These are phyloP conservation scores for Backusella westeae DNA, from an alignment of 192 early-diverging fungal species.

Conservation along the genomic window DNA sequence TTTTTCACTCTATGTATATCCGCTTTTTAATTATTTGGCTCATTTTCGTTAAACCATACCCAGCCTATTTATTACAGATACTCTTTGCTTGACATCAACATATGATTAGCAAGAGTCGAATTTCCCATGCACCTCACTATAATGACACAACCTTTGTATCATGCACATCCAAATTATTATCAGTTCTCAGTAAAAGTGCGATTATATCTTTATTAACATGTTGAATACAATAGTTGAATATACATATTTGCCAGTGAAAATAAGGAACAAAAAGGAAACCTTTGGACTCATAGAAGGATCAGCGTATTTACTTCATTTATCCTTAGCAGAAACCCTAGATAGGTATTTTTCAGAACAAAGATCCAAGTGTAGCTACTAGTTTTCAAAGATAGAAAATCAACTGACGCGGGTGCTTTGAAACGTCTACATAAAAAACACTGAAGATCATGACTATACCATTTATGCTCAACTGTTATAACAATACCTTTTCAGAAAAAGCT, in stretches of 20 bases:
- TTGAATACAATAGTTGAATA: not conserved
- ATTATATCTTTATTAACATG: not conserved
- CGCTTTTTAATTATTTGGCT: not conserved
- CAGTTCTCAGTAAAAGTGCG: not conserved
- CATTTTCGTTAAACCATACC: too few species aligned
- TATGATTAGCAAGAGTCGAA: too few species aligned
- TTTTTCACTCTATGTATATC: slow-evolving; percentile 48
- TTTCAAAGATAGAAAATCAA: not conserved
- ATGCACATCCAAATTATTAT: not conserved
- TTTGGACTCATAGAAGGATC: not conserved
- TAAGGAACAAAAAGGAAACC: not conserved
- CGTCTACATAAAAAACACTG: not conserved
- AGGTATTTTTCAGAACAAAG: not conserved
- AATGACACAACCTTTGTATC: not conserved
- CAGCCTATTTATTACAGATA: too few species aligned
- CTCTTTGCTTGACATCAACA: too few species aligned
- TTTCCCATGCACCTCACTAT: too few species aligned
- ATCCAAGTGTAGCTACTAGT: not conserved
- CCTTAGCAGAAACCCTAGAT: not conserved
- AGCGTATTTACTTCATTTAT: not conserved
- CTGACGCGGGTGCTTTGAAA: not conserved
- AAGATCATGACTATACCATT: too few species aligned
- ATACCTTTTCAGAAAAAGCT: not conserved
- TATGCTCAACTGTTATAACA: too few species aligned
- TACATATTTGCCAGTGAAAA: not conserved